Evolutionary conservation across 2,329 filamentous ascomycete species (phyloP).

Genomic region (Penicillium paneum): DNA sequence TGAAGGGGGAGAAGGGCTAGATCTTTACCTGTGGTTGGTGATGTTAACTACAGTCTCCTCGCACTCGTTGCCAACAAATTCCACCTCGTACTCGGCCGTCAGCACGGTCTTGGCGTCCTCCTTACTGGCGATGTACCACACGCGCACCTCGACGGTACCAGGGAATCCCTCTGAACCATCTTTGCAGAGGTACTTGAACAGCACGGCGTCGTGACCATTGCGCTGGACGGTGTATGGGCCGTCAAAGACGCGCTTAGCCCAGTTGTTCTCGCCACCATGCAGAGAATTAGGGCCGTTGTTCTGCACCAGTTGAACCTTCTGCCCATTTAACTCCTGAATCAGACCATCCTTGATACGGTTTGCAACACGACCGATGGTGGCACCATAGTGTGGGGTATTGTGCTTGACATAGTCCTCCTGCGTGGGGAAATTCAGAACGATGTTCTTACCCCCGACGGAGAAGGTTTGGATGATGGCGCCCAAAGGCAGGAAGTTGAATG

Average conservation of each 20-base stretch:
- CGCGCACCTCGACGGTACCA: slow-evolving; percentile 72
- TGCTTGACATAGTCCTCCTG: slow-evolving; percentile 70
- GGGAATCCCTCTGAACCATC: slow-evolving; percentile 91
- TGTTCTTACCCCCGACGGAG: slow-evolving; percentile 72
- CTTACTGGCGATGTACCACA: slow-evolving; percentile 74
- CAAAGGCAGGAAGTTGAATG: slow-evolving; percentile 45
- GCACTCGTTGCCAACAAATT: slow-evolving; percentile 68
- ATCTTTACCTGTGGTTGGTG: slow-evolving; percentile 83
- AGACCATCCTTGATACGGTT: slow-evolving; percentile 75
- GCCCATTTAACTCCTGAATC: slow-evolving; percentile 69
- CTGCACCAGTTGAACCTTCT: slow-evolving; percentile 64
- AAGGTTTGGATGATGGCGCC: slow-evolving; percentile 63
- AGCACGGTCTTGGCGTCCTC: slow-evolving; percentile 68
- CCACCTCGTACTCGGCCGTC: slow-evolving; percentile 84
- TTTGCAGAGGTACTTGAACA: slow-evolving; percentile 64
- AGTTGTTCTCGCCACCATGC: slow-evolving; percentile 70
- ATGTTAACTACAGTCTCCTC: slow-evolving; percentile 91
- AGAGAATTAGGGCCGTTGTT: slow-evolving; percentile 77
- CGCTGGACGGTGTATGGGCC: slow-evolving; percentile 56
- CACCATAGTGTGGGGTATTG: slow-evolving; percentile 81
- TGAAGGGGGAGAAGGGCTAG: background rate
- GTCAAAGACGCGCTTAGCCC: slow-evolving; percentile 44
- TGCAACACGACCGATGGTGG: slow-evolving; percentile 80
- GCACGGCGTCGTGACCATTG: slow-evolving; percentile 62
- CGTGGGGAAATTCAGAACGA: slow-evolving; percentile 80